Base-by-base conservation (phyloP, 2,329 filamentous ascomycete species). In the Epichloe amarillans region DNA sequence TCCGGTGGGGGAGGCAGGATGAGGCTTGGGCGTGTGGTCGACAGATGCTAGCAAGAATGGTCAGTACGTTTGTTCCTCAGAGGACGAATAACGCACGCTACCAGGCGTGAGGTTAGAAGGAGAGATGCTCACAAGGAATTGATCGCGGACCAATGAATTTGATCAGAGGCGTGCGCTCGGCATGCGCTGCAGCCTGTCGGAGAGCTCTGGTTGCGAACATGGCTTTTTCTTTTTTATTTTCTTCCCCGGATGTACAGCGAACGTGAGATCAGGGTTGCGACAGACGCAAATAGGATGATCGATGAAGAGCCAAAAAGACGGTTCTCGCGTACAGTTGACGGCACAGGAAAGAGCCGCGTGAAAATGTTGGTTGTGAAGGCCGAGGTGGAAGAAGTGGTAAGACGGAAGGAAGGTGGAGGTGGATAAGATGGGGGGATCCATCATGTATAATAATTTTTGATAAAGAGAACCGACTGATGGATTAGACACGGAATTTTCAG, bases 1-100 rank as follows among this genome's bases (percentile, higher is more conserved):
- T 61, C 79, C 71, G 37, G 74, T 75, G 43, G 84, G 30, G 30
- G 84, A 82, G 53, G 82, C 84, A 39, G 86, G 86, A 72, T 89
- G 86, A 59, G 80, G 77, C 58, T 81, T 76, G 55, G 84, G 84
- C 44, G 81, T 74, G 74, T 88, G 84, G 73, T 89, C 85, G 62
- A 88, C 62, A 52, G 73, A 69, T 60, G 82, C 85, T 88, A 68
- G 37, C 8, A 39, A 30, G 14, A 17, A 35, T 14, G 12, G 52
- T 65, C 51, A 64, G 60, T 37, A 46, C 48, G 23, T 10, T 4
- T 11, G n/a, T 38, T n/a, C 14, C 36, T 5, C 15, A n/a, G 36
- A n/a, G 15, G 15, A 38, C 15, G 36, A 38, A 38, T 0, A 14
- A n/a, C 12, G 12, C 36, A n/a, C 36, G 12, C 15, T 38, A 3